A percentile compares a stretch with the other conserved stretches of the same genome.
Conservation (phyloP, 108 stramenopile genomes). For the Aurantiochytrium sp. region DNA sequence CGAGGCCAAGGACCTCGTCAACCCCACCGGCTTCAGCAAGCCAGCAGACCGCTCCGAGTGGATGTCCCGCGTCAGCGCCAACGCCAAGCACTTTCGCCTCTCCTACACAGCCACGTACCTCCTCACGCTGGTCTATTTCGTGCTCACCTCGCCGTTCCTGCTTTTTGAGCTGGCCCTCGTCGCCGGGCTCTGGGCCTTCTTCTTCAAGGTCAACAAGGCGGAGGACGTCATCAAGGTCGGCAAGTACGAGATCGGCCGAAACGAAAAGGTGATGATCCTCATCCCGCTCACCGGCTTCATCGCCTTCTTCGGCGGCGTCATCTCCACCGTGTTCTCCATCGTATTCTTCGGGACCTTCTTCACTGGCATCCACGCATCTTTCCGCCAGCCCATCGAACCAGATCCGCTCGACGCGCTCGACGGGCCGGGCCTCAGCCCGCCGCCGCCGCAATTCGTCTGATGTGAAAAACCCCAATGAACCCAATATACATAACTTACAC, state of each 20-base stretch:
- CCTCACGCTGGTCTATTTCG: neutral
- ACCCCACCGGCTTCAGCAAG: constrained; percentile 13
- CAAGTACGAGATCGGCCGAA: neutral
- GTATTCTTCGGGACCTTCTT: neutral
- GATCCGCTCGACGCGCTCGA: constrained; percentile 25
- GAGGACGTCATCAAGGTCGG: constrained; percentile 29
- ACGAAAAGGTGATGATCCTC: neutral
- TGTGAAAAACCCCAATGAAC: neutral
- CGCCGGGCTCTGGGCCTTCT: constrained; percentile 5
- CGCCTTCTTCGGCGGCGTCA: constrained; percentile 7
- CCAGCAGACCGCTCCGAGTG: neutral
- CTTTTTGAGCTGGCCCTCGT: neutral
- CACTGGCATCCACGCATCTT: neutral
- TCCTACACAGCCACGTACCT: neutral
- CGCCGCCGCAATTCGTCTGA: neutral
- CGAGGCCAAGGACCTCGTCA: constrained; percentile 17
- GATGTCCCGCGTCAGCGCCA: constrained; percentile 4
- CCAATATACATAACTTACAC: too few species aligned
- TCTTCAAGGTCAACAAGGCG: constrained; percentile 27
- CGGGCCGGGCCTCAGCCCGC: neutral
- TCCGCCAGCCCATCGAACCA: neutral
- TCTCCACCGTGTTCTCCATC: neutral
- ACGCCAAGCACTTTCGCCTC: neutral
- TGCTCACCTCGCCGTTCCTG: constrained; percentile 27
- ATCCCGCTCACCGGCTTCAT: neutral